Conservation (phyloP, 2,329 filamentous ascomycete genomes). For the Hypomyces rosellus region DNA sequence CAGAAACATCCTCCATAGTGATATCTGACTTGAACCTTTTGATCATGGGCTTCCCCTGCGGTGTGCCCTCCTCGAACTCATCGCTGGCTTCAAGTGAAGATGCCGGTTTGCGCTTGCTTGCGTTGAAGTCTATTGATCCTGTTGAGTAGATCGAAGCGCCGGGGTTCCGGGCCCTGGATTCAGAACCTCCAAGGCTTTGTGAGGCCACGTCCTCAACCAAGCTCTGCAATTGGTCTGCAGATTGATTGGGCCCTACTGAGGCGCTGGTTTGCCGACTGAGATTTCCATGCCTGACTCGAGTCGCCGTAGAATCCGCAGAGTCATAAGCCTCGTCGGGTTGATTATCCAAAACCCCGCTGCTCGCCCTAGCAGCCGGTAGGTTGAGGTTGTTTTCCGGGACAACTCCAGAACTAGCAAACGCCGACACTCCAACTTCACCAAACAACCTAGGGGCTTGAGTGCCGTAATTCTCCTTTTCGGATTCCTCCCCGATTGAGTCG, state of each 20-base stretch:
- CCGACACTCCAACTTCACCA: constrained; percentile 50
- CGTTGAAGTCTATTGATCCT: constrained; percentile 33
- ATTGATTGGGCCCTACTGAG: constrained; percentile 38
- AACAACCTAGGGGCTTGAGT: constrained; percentile 40
- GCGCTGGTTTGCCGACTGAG: constrained; percentile 20
- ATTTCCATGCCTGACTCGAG: constrained; percentile 20
- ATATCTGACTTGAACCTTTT: constrained; percentile 50
- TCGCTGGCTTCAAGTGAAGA: constrained; percentile 43
- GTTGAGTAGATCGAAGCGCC: constrained; percentile 19
- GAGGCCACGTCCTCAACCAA: constrained; percentile 47
- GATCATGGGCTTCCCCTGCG: constrained; percentile 40
- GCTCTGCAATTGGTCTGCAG: constrained; percentile 45
- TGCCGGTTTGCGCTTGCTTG: constrained; percentile 50
- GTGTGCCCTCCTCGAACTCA: constrained; percentile 40
- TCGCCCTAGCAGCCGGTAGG: constrained; percentile 34
- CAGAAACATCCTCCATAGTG: constrained; percentile 29
- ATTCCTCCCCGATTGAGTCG: constrained; percentile 54
- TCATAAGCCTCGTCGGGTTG: constrained; percentile 37
- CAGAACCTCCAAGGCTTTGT: constrained; percentile 49
- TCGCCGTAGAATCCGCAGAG: constrained; percentile 34
- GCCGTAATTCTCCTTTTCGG: constrained; percentile 68
- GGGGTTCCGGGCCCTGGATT: constrained; percentile 18
- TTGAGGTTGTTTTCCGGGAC: constrained; percentile 44
- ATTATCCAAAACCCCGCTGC: constrained; percentile 38
- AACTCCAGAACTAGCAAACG: constrained; percentile 46